Percentiles rank a stretch among this genome's conserved stretches.
These are phyloP conservation scores for Bipolaris gigantea DNA, from an alignment of 2,329 filamentous ascomycete genomes.

Conservation along the genomic window DNA sequence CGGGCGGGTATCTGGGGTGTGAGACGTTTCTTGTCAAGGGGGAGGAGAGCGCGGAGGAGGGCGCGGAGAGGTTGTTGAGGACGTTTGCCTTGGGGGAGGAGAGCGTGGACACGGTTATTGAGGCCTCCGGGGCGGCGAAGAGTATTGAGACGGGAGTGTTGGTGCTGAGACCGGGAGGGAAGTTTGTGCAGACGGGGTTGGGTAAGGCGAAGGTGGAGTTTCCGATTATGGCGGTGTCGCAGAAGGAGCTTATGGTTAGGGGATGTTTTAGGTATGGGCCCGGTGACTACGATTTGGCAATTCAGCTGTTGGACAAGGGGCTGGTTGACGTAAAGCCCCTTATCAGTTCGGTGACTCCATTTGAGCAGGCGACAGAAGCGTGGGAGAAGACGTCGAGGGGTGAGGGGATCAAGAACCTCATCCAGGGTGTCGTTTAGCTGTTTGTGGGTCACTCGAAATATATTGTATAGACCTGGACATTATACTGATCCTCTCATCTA, in stretches of 20 bases:
- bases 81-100: constrained; percentile 64
- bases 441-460: not conserved
- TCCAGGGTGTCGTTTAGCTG: constrained; percentile 31
- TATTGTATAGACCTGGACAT: not conserved
- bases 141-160: constrained; percentile 83
- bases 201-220: constrained; percentile 90
- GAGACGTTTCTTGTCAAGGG: constrained; percentile 68
- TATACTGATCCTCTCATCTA: not conserved
- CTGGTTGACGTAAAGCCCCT: constrained; percentile 31
- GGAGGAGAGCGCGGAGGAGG: constrained; percentile 64
- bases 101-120: constrained; percentile 75
- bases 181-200: constrained; percentile 93
- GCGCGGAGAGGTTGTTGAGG: constrained; percentile 56
- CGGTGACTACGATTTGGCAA: constrained; percentile 39
- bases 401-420: constrained; percentile 42
- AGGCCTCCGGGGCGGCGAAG: constrained; percentile 91
- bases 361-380: constrained; percentile 34
- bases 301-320: constrained; percentile 26
- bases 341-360: constrained; percentile 34
- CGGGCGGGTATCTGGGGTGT: constrained; percentile 73
- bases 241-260: constrained; percentile 68
- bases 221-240: constrained; percentile 88
- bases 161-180: constrained; percentile 86
- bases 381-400: constrained; percentile 39
- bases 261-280: constrained; percentile 39